phyloP scores from a whole-genome alignment of 192 early-diverging fungal species.

The Phlyctochytrium planicorne region DNA sequence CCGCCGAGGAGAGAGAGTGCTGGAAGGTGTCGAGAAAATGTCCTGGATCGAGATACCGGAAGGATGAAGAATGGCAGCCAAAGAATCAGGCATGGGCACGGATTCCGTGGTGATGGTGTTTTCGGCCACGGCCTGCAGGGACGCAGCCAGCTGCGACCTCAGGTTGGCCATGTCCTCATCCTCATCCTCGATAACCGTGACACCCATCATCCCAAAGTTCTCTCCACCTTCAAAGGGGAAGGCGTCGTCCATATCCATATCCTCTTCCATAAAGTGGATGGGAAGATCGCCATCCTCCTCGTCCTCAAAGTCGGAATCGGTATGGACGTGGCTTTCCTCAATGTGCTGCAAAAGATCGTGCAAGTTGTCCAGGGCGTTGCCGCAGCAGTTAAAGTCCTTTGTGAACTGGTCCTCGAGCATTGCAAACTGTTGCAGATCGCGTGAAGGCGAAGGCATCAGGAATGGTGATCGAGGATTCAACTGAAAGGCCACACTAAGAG shows the following conservation, averaged over 20 bases:
- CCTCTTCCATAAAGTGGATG: slow-evolving; percentile 38
- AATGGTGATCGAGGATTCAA: slow-evolving; percentile 31
- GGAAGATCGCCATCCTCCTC: slow-evolving; percentile 65
- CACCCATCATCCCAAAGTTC: background rate
- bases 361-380: slow-evolving; percentile 79
- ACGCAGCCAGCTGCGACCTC: slow-evolving; percentile 2
- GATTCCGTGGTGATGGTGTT: background rate
- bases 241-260: slow-evolving; percentile 44
- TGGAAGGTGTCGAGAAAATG: background rate
- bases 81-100: background rate
- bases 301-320: slow-evolving; percentile 79
- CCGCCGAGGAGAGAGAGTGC: background rate
- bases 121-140: background rate
- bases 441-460: slow-evolving; percentile 37
- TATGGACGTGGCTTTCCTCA: slow-evolving; percentile 89
- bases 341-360: slow-evolving; percentile 96
- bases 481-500: background rate
- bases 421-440: slow-evolving; percentile 50
- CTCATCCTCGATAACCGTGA: background rate
- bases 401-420: slow-evolving; percentile 85
- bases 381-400: slow-evolving; percentile 95
- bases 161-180: background rate
- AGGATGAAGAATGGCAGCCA: background rate
- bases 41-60: background rate
- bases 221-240: too few relatives aligned